A percentile compares a stretch with the other conserved stretches of the same genome.
Conservation (phyloP, 2,329 filamentous ascomycete genomes). For the Colletotrichum neosansevieriae region DNA sequence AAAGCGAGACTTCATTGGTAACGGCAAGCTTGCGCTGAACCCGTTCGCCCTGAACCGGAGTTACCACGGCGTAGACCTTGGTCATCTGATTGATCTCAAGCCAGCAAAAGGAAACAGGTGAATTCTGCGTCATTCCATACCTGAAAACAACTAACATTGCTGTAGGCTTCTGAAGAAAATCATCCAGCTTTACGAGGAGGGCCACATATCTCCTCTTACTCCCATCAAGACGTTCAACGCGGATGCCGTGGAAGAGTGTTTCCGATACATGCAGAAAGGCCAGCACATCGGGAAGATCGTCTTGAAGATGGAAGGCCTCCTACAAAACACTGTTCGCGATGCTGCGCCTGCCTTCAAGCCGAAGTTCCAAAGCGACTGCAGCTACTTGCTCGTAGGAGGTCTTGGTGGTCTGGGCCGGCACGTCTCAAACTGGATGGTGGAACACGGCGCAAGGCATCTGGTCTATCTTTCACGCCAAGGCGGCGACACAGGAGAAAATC, state of each 20-base stretch:
- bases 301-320: conserved; percentile 37
- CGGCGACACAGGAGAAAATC: not conserved
- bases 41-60: conserved; percentile 44
- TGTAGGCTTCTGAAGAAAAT: conserved; percentile 6
- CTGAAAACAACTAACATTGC: not conserved
- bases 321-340: not conserved
- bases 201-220: conserved; percentile 37
- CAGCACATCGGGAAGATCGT: conserved; percentile 57
- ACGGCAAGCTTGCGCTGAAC: conserved; percentile 56
- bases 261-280: conserved; percentile 55
- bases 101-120: conserved; percentile 20
- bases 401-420: conserved; percentile 44
- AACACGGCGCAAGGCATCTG: conserved; percentile 42
- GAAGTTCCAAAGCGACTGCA: not conserved
- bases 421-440: conserved; percentile 44
- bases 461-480: conserved; percentile 35
- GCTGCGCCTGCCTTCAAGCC: conserved; percentile 1
- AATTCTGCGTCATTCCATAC: not conserved
- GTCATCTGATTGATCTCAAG: conserved; percentile 29
- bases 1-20: conserved; percentile 53
- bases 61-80: conserved; percentile 42
- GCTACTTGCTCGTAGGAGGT: conserved; percentile 45
- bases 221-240: conserved; percentile 43
- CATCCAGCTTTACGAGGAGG: conserved; percentile 22
- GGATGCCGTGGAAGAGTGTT: conserved; percentile 50